Percentiles rank a stretch among this genome's conserved stretches.
Evolutionary conservation across 441 rosid genomes (phyloP).

Genomic region (Euphorbia neoarborescens): DNA sequence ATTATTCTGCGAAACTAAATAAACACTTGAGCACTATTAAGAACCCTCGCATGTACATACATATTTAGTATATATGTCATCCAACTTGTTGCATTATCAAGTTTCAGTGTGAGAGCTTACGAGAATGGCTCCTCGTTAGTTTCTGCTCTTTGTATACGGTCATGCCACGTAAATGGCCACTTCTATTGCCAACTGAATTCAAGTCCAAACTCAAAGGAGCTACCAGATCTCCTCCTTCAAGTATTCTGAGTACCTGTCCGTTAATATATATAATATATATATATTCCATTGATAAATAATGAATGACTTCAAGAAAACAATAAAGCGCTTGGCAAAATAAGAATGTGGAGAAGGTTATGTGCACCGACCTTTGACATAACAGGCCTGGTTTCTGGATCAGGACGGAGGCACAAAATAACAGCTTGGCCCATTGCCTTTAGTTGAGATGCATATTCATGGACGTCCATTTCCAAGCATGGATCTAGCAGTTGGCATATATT

Average conservation of each 20-base stretch:
- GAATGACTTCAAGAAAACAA: neutral
- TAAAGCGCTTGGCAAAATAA: neutral
- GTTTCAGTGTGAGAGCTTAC: conserved; percentile 51
- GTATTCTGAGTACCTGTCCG: conserved; percentile 51
- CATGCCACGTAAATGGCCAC: conserved; percentile 49
- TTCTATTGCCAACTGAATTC: conserved; percentile 50
- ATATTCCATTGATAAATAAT: neutral
- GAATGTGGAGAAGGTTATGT: neutral
- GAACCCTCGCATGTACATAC: neutral
- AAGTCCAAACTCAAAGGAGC: conserved; percentile 40
- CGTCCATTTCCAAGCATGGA: conserved; percentile 36
- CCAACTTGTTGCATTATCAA: conserved; percentile 8
- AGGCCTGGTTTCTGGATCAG: conserved; percentile 55
- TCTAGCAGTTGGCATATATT: conserved; percentile 34
- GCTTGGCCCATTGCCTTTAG: conserved; percentile 47
- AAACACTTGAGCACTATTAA: conserved; percentile 8
- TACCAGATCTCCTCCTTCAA: conserved; percentile 48
- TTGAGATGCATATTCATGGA: conserved; percentile 31
- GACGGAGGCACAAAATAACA: conserved; percentile 42
- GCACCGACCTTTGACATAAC: conserved; percentile 57
- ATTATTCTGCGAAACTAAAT: neutral
- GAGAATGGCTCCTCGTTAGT: conserved; percentile 34
- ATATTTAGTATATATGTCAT: neutral
- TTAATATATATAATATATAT: conserved; percentile 8
- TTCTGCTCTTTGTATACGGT: conserved; percentile 27